Conservation (phyloP, 2,329 filamentous ascomycete species). For the Cladorrhinum sp. region DNA sequence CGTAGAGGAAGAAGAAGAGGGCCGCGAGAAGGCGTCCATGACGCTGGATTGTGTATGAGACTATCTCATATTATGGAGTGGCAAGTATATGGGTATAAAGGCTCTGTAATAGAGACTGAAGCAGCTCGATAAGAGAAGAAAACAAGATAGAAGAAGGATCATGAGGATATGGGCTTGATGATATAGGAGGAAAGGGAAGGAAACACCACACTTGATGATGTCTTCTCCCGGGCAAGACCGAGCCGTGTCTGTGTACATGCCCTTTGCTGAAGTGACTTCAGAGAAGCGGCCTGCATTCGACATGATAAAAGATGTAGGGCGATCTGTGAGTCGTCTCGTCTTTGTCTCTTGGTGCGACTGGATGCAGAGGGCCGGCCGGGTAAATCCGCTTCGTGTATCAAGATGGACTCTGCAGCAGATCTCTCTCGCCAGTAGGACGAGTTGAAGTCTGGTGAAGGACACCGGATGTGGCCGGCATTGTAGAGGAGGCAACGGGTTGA, state of each 20-base stretch:
- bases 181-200: slow-evolving; percentile 20
- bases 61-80: slow-evolving; percentile 24
- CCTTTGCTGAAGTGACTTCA: background rate
- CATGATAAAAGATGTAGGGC: slow-evolving; percentile 16
- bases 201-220: slow-evolving; percentile 8
- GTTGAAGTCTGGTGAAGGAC: slow-evolving; percentile 12
- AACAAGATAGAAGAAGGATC: slow-evolving; percentile 8
- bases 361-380: slow-evolving; percentile 27
- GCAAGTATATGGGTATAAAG: slow-evolving; percentile 6
- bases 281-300: background rate
- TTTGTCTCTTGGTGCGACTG: slow-evolving; percentile 21
- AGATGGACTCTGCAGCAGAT: slow-evolving; percentile 25
- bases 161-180: slow-evolving; percentile 23
- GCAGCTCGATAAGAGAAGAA: slow-evolving; percentile 4
- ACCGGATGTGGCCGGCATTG: slow-evolving; percentile 22
- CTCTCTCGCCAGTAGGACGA: slow-evolving; percentile 5
- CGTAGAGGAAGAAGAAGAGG: background rate
- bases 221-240: slow-evolving; percentile 17
- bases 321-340: slow-evolving; percentile 29
- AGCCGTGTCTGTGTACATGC: slow-evolving; percentile 14
- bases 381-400: slow-evolving; percentile 32
- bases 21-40: slow-evolving; percentile 21
- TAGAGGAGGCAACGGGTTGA: slow-evolving; percentile 9
- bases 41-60: slow-evolving; percentile 12
- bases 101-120: background rate